These are phyloP conservation scores for Prunus persica DNA, from an alignment of 306 rosid genomes.

Conservation along the genomic window Prunus_persica_NCBIv2 NC_034010.1:15803001-15803500, in stretches of 20 bases:
- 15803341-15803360: too few species aligned
- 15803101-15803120: too few species aligned
- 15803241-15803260: slow-evolving; percentile 33
- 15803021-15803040: too few species aligned
- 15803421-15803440: slow-evolving; percentile 32
- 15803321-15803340: too few species aligned
- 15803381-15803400: slow-evolving; percentile 32
- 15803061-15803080: too few species aligned
- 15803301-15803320: too few species aligned
- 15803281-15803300: slow-evolving; percentile 22
- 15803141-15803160: too few species aligned
- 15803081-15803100: too few species aligned
- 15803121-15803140: too few species aligned
- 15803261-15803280: slow-evolving; percentile 42
- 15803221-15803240: slow-evolving; percentile 25
- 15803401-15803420: slow-evolving; percentile 22
- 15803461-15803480: slow-evolving; percentile 31
- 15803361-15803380: slow-evolving; percentile 13
- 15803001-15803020: too few species aligned
- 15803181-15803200: slow-evolving; percentile 28
- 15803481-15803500: not conserved
- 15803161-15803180: too few species aligned
- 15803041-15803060: too few species aligned
- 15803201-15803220: slow-evolving; percentile 32
- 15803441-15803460: slow-evolving; percentile 43